These are phyloP conservation scores for Phaseolus coccineus DNA, from an alignment of 331 rosid species.

Conservation along the genomic window DNA sequence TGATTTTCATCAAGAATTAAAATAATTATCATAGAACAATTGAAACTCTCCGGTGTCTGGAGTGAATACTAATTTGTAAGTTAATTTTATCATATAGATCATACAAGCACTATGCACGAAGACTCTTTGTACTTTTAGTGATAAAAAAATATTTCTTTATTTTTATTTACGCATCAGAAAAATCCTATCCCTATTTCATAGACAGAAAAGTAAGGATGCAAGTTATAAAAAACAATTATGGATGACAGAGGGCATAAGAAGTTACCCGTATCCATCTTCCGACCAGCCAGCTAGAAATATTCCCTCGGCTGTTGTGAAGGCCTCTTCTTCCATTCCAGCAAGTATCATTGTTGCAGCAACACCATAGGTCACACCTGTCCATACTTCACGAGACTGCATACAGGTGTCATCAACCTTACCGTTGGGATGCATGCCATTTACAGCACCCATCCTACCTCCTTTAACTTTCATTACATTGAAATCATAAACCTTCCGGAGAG, in stretches of 20 bases:
- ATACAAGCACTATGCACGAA: too few relatives aligned
- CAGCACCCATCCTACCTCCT: conserved; percentile 99
- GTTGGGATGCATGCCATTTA: conserved; percentile 95
- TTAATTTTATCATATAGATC: background rate
- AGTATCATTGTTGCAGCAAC: conserved; percentile 96
- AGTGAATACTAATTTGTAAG: background rate
- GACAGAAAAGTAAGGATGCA: background rate
- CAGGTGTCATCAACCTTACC: conserved; percentile 98
- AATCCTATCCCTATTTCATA: conserved; percentile 17
- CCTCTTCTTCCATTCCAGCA: conserved; percentile 97
- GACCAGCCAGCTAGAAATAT: conserved; percentile 96
- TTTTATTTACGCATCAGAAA: conserved; percentile 12
- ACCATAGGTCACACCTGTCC: conserved; percentile 95
- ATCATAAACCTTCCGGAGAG: conserved; percentile 83
- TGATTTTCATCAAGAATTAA: background rate
- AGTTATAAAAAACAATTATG: background rate
- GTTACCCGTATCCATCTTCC: conserved; percentile 97
- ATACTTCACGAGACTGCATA: conserved; percentile 99
- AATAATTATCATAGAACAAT: background rate
- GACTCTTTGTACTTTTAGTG: background rate
- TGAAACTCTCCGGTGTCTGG: background rate
- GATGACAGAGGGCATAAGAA: conserved; percentile 14
- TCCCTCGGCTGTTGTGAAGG: conserved; percentile 89
- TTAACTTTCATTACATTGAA: conserved; percentile 93
- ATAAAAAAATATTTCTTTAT: too few relatives aligned